Conservation (phyloP, 805 yeast genomes). For the Candida pini region DNA sequence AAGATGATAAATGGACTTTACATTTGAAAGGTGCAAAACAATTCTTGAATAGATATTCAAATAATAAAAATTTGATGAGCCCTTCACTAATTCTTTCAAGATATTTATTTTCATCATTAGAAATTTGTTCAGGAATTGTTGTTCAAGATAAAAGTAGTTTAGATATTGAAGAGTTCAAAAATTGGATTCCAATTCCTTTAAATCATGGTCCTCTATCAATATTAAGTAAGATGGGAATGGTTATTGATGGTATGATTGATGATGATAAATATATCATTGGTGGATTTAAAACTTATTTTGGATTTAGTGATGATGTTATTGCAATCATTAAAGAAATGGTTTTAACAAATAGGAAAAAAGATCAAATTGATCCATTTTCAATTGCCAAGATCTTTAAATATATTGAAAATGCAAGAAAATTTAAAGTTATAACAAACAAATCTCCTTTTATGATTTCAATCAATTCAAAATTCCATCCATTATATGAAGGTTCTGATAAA, state of each 20-base stretch:
- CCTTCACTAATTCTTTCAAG: conserved; percentile 19
- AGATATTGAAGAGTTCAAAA: conserved; percentile 36
- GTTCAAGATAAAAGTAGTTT: conserved; percentile 48
- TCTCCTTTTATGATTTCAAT: conserved; percentile 20
- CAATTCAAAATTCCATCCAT: conserved; percentile 23
- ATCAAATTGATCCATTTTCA: conserved; percentile 9
- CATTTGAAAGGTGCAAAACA: conserved; percentile 64
- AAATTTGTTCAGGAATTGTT: conserved; percentile 49
- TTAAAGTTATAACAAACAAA: conserved; percentile 17
- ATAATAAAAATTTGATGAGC: conserved; percentile 6
- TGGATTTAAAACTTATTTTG: conserved; percentile 23
- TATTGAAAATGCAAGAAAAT: conserved; percentile 19
- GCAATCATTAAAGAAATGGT: conserved; percentile 21
- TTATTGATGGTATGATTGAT: conserved; percentile 15
- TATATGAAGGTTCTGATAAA: conserved; percentile 23
- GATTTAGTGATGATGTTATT: conserved; percentile 24
- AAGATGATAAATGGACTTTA: conserved; percentile 53
- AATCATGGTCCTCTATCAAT: conserved; percentile 21
- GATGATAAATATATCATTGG: conserved; percentile 11
- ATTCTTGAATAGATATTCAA: conserved; percentile 40
- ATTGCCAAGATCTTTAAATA: conserved; percentile 16
- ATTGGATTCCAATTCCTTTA: conserved; percentile 23
- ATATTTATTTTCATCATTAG: conserved; percentile 40
- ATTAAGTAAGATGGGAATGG: conserved; percentile 21
- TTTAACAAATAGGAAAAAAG: conserved; percentile 8